Conservation (phyloP, 305 asterid genomes). For the Fraxinus velutina region DNA sequence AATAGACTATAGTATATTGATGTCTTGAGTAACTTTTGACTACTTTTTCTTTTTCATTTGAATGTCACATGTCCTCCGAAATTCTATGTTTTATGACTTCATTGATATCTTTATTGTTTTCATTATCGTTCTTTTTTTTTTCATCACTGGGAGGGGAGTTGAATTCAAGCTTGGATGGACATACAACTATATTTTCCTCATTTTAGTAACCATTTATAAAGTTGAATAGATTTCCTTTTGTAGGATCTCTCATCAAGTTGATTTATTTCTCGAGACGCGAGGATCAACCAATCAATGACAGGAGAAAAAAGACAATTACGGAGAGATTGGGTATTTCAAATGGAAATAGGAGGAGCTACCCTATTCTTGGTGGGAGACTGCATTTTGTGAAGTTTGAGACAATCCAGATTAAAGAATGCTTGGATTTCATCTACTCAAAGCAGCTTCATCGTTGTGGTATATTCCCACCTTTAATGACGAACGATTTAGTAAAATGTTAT, state of each 20-base stretch:
- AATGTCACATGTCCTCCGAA: not conserved
- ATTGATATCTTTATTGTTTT: not conserved
- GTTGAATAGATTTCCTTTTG: slow-evolving; percentile 14
- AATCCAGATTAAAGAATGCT: slow-evolving; percentile 68
- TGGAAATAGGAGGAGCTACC: slow-evolving; percentile 75
- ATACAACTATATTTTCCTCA: not conserved
- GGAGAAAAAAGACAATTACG: slow-evolving; percentile 66
- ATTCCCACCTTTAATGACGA: slow-evolving; percentile 27
- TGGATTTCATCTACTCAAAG: slow-evolving; percentile 95
- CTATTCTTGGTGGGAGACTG: slow-evolving; percentile 95
- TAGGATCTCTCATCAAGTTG: slow-evolving; percentile 94
- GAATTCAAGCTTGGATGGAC: not conserved
- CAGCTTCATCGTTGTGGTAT: slow-evolving; percentile 91
- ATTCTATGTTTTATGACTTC: not conserved
- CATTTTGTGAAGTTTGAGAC: slow-evolving; percentile 98
- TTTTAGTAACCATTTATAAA: not conserved
- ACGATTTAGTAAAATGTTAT: not conserved
- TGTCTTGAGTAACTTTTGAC: not conserved
- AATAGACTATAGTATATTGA: not conserved
- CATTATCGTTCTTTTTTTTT: not conserved
- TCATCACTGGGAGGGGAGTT: not conserved
- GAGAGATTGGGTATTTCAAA: slow-evolving; percentile 61
- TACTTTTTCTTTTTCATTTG: not conserved
- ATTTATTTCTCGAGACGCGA: slow-evolving; percentile 91
- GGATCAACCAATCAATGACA: slow-evolving; percentile 62